Conservation (phyloP, 306 rosid genomes). For the cucumber (Cucumis sativus) region DNA sequence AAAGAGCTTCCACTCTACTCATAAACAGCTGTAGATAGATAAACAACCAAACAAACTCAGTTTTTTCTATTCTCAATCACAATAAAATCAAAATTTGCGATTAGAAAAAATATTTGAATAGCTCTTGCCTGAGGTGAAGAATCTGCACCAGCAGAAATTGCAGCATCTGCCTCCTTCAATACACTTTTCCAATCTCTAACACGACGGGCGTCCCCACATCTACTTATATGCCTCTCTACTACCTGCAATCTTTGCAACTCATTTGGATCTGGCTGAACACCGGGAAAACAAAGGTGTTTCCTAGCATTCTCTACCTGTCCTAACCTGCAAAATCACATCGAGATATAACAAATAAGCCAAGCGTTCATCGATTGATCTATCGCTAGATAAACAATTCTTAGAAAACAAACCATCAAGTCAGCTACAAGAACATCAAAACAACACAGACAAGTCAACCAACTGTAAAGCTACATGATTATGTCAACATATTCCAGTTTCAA, state of each 20-base stretch:
- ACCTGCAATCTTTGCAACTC: constrained; percentile 63
- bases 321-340: constrained; percentile 34
- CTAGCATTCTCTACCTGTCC: constrained; percentile 83
- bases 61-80: constrained; percentile 9
- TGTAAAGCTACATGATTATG: neutral
- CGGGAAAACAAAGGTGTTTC: constrained; percentile 45
- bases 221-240: constrained; percentile 60
- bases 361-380: neutral
- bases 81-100: neutral
- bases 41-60: constrained; percentile 61
- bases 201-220: constrained; percentile 66
- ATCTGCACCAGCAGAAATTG: constrained; percentile 61
- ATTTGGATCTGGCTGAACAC: constrained; percentile 34
- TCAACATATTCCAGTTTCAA: neutral
- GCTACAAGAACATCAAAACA: neutral
- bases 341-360: neutral
- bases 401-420: neutral
- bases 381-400: neutral
- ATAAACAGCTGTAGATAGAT: constrained; percentile 82
- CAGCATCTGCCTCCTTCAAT: constrained; percentile 57
- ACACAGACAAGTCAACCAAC: neutral
- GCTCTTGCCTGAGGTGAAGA: constrained; percentile 61
- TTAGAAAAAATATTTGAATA: neutral
- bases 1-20: constrained; percentile 91
- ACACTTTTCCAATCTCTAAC: constrained; percentile 70